Conservation (phyloP, 2,329 filamentous ascomycete genomes). For the Zelopaecilomyces penicillatus region DNA sequence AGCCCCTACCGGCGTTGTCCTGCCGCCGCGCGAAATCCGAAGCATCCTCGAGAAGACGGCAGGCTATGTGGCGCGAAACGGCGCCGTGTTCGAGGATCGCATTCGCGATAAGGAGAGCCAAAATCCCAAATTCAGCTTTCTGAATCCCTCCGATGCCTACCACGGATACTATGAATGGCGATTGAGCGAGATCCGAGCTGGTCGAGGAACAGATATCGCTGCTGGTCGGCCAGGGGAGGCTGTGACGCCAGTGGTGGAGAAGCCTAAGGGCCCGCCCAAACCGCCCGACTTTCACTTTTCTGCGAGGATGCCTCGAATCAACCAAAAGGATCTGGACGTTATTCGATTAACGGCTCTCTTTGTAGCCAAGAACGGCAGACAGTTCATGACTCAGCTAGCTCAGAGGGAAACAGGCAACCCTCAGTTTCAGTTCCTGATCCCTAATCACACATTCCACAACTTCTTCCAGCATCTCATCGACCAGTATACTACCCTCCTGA, state of each 20-base stretch:
- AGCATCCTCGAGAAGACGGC: slow-evolving; percentile 86
- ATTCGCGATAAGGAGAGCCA: slow-evolving; percentile 76
- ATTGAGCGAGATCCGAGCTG: slow-evolving; percentile 73
- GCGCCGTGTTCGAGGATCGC: slow-evolving; percentile 66
- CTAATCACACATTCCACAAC: slow-evolving; percentile 92
- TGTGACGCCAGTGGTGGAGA: slow-evolving; percentile 37
- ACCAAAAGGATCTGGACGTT: slow-evolving; percentile 77
- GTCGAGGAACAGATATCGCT: slow-evolving; percentile 69
- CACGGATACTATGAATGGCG: slow-evolving; percentile 87
- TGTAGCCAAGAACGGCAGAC: slow-evolving; percentile 84
- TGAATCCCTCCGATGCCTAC: slow-evolving; percentile 74
- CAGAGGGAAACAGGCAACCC: slow-evolving; percentile 85
- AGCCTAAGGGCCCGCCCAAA: slow-evolving; percentile 73
- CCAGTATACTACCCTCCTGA: slow-evolving; percentile 78
- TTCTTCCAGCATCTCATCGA: slow-evolving; percentile 91
- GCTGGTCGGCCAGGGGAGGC: slow-evolving; percentile 65
- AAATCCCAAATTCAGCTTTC: slow-evolving; percentile 88
- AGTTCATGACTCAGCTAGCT: slow-evolving; percentile 82
- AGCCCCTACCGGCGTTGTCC: slow-evolving; percentile 72
- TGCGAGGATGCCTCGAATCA: slow-evolving; percentile 94
- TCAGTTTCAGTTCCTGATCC: slow-evolving; percentile 92
- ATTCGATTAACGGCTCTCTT: slow-evolving; percentile 76
- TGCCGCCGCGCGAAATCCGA: slow-evolving; percentile 85
- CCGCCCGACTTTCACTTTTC: slow-evolving; percentile 88
- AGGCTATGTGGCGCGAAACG: slow-evolving; percentile 71